Conservation (phyloP, 495 filamentous ascomycete species). For the Aspergillus ostianus region DNA sequence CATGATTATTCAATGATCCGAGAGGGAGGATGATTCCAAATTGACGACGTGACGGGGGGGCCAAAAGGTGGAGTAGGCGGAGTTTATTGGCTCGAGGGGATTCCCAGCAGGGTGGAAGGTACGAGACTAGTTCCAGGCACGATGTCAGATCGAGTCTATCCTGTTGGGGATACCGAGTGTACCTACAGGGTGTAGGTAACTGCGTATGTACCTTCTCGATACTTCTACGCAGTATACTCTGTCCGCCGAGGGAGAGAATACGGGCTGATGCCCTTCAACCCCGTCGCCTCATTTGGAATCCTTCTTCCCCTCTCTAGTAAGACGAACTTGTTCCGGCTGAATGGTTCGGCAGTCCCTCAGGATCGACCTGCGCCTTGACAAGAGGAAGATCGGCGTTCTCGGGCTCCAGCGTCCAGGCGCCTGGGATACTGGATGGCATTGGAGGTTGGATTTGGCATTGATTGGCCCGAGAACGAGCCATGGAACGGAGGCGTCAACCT, state of each 20-base stretch:
- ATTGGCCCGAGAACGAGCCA: background rate
- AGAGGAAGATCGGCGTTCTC: too few species aligned
- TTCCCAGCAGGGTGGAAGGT: slow-evolving; percentile 14
- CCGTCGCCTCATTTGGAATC: background rate
- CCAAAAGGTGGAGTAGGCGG: background rate
- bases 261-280: background rate
- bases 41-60: too few species aligned
- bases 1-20: background rate
- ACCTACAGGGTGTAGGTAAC: too few species aligned
- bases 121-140: slow-evolving; percentile 12
- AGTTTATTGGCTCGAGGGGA: background rate
- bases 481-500: background rate
- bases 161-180: too few species aligned
- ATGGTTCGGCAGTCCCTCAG: slow-evolving; percentile 5
- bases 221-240: too few species aligned
- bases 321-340: slow-evolving; percentile 3
- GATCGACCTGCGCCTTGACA: background rate
- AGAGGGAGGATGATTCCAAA: background rate
- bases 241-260: too few species aligned
- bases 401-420: too few species aligned
- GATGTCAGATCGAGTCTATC: too few species aligned
- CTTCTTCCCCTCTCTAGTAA: background rate
- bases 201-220: too few species aligned
- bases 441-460: background rate
- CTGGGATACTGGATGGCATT: too few species aligned